Evolutionary conservation across 1,139 yeast species (phyloP).

Genomic region (Meyerozyma carpophila): DNA sequence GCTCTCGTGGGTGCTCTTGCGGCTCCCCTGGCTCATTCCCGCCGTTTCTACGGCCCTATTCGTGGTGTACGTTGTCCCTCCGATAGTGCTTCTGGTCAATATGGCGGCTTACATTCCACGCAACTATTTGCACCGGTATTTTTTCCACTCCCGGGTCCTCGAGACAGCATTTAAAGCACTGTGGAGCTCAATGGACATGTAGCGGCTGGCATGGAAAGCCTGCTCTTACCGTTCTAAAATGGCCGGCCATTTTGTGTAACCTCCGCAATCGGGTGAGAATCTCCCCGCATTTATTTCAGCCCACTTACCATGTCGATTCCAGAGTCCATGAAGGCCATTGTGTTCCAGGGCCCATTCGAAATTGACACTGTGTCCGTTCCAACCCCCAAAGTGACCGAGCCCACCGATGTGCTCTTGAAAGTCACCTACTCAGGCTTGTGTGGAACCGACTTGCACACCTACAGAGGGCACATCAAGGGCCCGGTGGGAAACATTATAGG

Average conservation of each 20-base stretch:
- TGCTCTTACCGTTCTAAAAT: too few species aligned
- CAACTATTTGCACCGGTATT: neutral
- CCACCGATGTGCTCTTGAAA: conserved; percentile 48
- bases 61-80: neutral
- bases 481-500: conserved; percentile 43
- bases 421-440: conserved; percentile 53
- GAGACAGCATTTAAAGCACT: neutral
- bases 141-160: neutral
- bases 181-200: neutral
- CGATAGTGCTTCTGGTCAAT: neutral
- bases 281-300: neutral
- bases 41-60: neutral
- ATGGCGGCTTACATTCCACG: neutral
- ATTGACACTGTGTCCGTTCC: conserved; percentile 39
- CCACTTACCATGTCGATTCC: conserved; percentile 10
- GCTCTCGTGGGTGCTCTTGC: neutral
- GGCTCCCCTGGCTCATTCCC: neutral
- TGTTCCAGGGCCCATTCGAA: conserved; percentile 46
- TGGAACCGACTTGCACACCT: conserved; percentile 60
- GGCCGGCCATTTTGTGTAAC: neutral
- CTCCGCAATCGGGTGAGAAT: neutral
- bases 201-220: neutral
- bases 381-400: conserved; percentile 33
- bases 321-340: conserved; percentile 49
- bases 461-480: conserved; percentile 48